Conservation (phyloP, 495 filamentous ascomycete genomes). For the Hamigera avellanea region DNA sequence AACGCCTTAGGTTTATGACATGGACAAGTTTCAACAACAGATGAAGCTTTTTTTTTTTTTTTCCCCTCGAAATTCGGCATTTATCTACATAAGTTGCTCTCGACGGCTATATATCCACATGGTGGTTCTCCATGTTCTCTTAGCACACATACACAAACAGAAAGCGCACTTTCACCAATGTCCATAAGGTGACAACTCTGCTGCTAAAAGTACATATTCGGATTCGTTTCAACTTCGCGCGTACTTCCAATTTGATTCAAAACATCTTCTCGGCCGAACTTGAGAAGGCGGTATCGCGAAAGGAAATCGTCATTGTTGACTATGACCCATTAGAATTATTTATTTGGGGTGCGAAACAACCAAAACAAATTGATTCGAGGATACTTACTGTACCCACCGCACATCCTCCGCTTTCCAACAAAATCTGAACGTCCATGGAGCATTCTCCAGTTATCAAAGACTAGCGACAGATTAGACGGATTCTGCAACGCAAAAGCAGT, state of each 20-base stretch:
- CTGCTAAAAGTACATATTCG: constrained; percentile 1
- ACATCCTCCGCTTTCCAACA: constrained; percentile 73
- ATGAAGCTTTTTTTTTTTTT: background rate
- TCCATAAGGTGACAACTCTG: too few species aligned
- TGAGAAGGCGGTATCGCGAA: constrained; percentile 62
- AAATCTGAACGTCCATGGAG: constrained; percentile 76
- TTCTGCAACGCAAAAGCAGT: background rate
- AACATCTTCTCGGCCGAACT: constrained; percentile 45
- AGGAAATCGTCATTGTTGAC: constrained; percentile 82
- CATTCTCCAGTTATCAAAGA: constrained; percentile 95
- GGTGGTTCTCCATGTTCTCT: too few species aligned
- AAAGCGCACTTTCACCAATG: background rate
- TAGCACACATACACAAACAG: background rate
- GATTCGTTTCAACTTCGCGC: background rate
- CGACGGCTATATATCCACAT: too few species aligned
- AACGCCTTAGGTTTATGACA: too few species aligned
- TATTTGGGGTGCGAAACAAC: constrained; percentile 1
- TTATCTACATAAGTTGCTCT: background rate
- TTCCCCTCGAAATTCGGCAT: background rate
- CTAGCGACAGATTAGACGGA: constrained; percentile 21
- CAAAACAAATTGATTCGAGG: background rate
- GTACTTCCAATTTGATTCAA: constrained; percentile 27
- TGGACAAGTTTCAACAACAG: too few species aligned
- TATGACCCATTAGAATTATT: constrained; percentile 13
- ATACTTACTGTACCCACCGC: constrained; percentile 73